A percentile compares a stretch with the other conserved stretches of the same genome.
Evolutionary conservation across 371 early-diverging fungal species (phyloP).

Genomic region (Mucor velutinosus): DNA sequence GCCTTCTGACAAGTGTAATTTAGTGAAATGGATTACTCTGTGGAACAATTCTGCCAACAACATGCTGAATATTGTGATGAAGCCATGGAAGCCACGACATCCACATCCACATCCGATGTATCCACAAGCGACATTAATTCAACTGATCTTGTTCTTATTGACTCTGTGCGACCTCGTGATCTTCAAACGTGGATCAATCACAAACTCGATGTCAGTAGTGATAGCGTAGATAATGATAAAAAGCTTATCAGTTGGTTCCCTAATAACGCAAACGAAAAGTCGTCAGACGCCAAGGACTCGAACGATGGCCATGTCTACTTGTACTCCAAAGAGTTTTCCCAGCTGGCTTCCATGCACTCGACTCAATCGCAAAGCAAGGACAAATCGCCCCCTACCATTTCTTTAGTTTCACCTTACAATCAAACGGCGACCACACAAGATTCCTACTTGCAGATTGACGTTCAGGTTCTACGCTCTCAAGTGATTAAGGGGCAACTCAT

Average conservation of each 20-base stretch:
- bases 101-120: no score
- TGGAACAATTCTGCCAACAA: slow-evolving; percentile 9
- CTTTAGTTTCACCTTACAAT: slow-evolving; percentile 39
- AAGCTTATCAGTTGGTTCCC: background rate
- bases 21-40: slow-evolving; percentile 6
- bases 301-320: slow-evolving; percentile 32
- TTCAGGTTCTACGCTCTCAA: slow-evolving; percentile 44
- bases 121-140: background rate
- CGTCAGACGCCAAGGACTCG: background rate
- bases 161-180: slow-evolving; percentile 41
- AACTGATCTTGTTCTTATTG: slow-evolving; percentile 41
- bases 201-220: slow-evolving; percentile 8
- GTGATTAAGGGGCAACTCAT: slow-evolving; percentile 37
- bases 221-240: background rate
- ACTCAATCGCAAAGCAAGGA: background rate
- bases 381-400: slow-evolving; percentile 23
- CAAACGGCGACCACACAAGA: background rate
- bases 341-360: slow-evolving; percentile 28
- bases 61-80: background rate
- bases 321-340: slow-evolving; percentile 43
- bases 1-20: background rate
- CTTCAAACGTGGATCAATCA: slow-evolving; percentile 45
- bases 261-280: background rate
- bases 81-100: background rate
- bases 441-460: slow-evolving; percentile 44